Evolutionary conservation across 2,329 filamentous ascomycete species (phyloP), one percentile per base, ranked within the genome.

Genomic region (Colletotrichum sp.): DNA sequence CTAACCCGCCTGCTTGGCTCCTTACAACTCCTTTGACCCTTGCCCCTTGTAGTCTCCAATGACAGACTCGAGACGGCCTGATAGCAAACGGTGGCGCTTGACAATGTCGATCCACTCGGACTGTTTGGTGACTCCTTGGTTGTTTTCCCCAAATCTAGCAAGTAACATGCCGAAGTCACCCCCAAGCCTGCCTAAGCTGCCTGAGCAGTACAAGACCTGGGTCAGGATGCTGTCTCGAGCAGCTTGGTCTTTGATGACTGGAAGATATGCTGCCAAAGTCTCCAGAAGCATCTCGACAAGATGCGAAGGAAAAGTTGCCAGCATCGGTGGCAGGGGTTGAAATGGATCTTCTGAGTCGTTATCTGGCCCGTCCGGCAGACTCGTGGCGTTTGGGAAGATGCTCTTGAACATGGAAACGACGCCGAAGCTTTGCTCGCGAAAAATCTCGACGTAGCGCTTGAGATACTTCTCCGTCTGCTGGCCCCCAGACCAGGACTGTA

Each of bases 381-480:
- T 13, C 6, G 55, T 52, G 5, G 92, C 89, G 4, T 91, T 88
- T 0, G 94, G 93, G 81, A 98, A 98, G 71, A 99, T 95, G 81
- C 94, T 97, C 81, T 93, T 95, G 84, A 98, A 98, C 90, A 99
- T 95, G 74, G 95, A 98, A 32, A 99, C 92, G 76, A 99, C 98
- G 59, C 94, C 95, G 83, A 99, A 99, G 82, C 95, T 98, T 84
- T 99, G 97, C 85, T 99, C 97, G 68, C 97, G 94, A 83, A 99
- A 99, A 32, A 99, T 96, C 83, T 99, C 97, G 80, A 99, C 95
- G 84, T 98, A 99, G 64, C 96, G 92, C 84, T 99, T 99, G 59
- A 99, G 87, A 81, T 96, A 99, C 68, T 96, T 91, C 84, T 99
- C 97, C 1, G 96, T 98, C 83, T 99, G 97, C 81, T 98, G 96